phyloP scores from a whole-genome alignment of 2,329 filamentous ascomycete species.

The Lasiodiplodia hormozganensis region DNA sequence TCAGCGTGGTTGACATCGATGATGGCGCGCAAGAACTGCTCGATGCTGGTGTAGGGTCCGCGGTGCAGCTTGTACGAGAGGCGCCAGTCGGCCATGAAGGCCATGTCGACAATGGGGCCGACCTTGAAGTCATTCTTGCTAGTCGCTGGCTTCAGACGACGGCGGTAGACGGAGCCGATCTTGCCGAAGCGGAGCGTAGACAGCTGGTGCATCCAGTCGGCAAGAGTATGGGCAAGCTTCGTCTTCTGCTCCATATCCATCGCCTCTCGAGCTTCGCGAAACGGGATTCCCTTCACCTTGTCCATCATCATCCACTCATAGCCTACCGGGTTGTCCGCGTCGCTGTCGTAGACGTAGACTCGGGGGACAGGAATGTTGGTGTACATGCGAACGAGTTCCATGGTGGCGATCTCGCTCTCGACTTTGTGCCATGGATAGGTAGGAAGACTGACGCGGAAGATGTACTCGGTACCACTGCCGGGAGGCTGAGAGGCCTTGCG shows the following conservation, averaged over 20 bases:
- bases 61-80: not conserved
- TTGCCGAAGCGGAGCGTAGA: constrained; percentile 15
- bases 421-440: constrained; percentile 35
- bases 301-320: constrained; percentile 40
- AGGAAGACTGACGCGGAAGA: constrained; percentile 37
- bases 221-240: not conserved
- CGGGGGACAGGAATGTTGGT: constrained; percentile 35
- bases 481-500: not conserved
- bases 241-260: constrained; percentile 21
- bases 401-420: constrained; percentile 36
- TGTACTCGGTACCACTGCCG: constrained; percentile 33
- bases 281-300: constrained; percentile 30
- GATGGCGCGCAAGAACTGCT: not conserved
- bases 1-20: not conserved
- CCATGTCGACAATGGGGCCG: not conserved
- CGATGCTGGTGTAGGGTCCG: not conserved
- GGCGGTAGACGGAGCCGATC: constrained; percentile 22
- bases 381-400: constrained; percentile 33
- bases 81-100: not conserved
- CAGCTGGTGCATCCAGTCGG: constrained; percentile 28
- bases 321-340: constrained; percentile 32
- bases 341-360: constrained; percentile 31
- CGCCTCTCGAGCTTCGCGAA: not conserved
- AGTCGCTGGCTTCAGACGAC: not conserved
- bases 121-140: not conserved